A percentile compares a stretch with the other conserved stretches of the same genome.
Conservation (phyloP, 208 protist genomes). For the Trypanosoma avium region DNA sequence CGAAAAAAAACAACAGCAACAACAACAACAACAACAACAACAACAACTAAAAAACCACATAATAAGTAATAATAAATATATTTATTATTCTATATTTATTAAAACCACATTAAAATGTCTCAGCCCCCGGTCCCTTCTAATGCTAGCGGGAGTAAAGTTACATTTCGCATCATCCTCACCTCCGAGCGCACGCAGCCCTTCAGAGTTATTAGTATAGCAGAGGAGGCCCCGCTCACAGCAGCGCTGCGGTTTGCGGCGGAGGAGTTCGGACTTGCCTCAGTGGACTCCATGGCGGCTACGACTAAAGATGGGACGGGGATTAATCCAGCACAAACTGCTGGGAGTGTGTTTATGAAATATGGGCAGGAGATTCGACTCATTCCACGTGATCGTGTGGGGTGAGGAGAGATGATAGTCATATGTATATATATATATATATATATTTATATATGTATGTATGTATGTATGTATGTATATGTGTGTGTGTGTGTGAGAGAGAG, state of each 20-base stretch:
- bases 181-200: slow-evolving; percentile 82
- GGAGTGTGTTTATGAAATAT: slow-evolving; percentile 95
- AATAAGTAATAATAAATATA: slow-evolving; percentile 17
- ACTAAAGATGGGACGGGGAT: slow-evolving; percentile 95
- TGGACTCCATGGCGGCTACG: slow-evolving; percentile 83
- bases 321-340: slow-evolving; percentile 93
- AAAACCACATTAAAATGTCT: slow-evolving; percentile 6
- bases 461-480: too few relatives aligned
- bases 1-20: background rate
- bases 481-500: too few relatives aligned
- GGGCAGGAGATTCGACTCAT: slow-evolving; percentile 94
- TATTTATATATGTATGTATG: slow-evolving; percentile 7
- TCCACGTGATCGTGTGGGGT: slow-evolving; percentile 93
- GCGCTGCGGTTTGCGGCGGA: slow-evolving; percentile 95
- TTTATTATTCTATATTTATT: background rate
- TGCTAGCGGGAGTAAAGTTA: slow-evolving; percentile 74
- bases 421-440: background rate
- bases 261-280: slow-evolving; percentile 84
- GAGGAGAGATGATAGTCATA: background rate
- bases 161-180: slow-evolving; percentile 82
- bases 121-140: slow-evolving; percentile 31
- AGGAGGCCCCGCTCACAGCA: slow-evolving; percentile 95
- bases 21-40: slow-evolving; percentile 9
- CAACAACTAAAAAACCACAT: slow-evolving; percentile 1
- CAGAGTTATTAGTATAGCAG: slow-evolving; percentile 91